Evolutionary conservation across 2,329 filamentous ascomycete genomes (phyloP), one percentile per base, ranked within the genome.

Genomic region (Fusarium pilosicola): DNA sequence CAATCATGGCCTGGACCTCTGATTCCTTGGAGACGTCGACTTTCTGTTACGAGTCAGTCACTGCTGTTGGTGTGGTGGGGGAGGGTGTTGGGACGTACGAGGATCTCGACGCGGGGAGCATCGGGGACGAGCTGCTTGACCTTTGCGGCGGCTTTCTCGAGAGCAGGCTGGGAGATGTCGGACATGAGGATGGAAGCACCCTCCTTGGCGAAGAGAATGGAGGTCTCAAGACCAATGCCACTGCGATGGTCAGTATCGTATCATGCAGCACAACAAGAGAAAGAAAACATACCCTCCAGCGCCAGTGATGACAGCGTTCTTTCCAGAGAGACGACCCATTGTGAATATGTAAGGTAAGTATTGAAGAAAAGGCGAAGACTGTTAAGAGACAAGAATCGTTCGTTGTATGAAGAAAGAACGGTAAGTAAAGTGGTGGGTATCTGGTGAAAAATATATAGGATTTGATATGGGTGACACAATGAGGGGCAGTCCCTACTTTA

Each of bases 141-240:
- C 82, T 94, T 97, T 68, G 89, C 88, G 44, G 92, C 82, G 36
- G 94, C 94, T 81, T 91, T 94, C 67, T 93, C 92, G 44, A 97
- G 89, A 4, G 94, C 94, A 10, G 91, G 90, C 49, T 87, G 89
- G 9, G 94, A 96, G 76, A 97, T 94, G 80, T 98, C 95, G 70
- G 93, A 89, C 90, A 98, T 91, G 74, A 97, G 86, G 64, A 98
- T 90, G 71, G 89, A 92, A 79, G 94, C 95, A 71, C 95, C 95
- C 86, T 98, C 95, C 74, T 93, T 93, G 68, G 92, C 92, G 80
- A 98, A 97, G 67, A 97, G 92, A 76, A 98, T 95, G 63, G 89
- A 90, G 5, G 95, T 97, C 86, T 98, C 95, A 55, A 98, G 92
- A 75, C 95, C 95, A 79, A 98, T 98, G 79, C 95, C 95, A 79